Base-by-base conservation (phyloP, 2,329 filamentous ascomycete species). In the Cryphonectria nitschkei region DNA sequence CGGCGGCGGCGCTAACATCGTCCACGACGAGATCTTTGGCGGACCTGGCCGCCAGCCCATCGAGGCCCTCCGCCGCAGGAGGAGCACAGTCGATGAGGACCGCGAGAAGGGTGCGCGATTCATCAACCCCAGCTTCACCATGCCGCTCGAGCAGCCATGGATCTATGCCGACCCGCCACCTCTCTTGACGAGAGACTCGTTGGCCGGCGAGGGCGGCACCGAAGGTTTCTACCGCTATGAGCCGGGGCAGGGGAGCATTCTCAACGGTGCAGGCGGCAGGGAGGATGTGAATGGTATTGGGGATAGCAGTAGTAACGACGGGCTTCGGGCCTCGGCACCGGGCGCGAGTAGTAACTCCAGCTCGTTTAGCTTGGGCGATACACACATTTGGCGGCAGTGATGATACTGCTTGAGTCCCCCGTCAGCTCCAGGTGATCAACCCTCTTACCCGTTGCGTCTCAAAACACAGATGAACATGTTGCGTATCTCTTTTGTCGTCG, bases 41-140 rank as follows among this genome's bases (percentile, higher is more conserved):
- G 81, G 80, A 13, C 72, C 72, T 4, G 76, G 74, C 1, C 75
- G 79, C 26, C 76, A 77, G 54, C 72, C 80, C 43, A 79, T 79
- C 22, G 80, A 82, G 62, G 79, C 81, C 22, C 72, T 86, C 63
- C 72, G 86, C 43, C 82, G 87, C 58, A 82, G 87, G 41, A 84
- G 88, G 61, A 90, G 88, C 74, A 94, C 91, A 0, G 78, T 94
- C 39, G 92, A 95, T 74, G 92, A 95, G 79, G 86, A 88, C 70
- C 86, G 88, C 72, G 92, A 95, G 77, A 88, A 87, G 76, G 92
- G 90, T 0, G 78, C 90, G 79, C 84, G 83, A 64, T 97, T 94
- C 80, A 84, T 94, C 65, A 96, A 95, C 75, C 93, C 93, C 2
- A 95, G 89, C 78, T 82, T 97, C 14, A 83, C 90, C 4, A 82